Evolutionary conservation across 2,329 filamentous ascomycete genomes (phyloP).

Genomic region (Neofusicoccum umdonicola): DNA sequence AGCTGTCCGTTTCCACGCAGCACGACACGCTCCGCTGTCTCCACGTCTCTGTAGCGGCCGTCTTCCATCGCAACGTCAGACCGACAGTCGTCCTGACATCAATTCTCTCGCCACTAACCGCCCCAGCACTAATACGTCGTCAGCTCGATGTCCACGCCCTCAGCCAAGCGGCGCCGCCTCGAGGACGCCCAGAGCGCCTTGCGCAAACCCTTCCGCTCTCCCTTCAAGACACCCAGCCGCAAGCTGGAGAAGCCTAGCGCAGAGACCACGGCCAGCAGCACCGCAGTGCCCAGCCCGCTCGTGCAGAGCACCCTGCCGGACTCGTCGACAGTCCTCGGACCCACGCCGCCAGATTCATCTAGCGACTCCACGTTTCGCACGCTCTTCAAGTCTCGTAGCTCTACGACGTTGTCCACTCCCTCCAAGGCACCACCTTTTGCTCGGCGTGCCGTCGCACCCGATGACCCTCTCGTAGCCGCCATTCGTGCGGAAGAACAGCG

Average conservation of each 20-base stretch:
- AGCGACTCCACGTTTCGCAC: constrained; percentile 31
- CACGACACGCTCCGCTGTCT: not conserved
- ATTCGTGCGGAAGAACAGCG: constrained; percentile 4
- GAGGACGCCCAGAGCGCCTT: constrained; percentile 58
- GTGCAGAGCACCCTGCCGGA: constrained; percentile 2
- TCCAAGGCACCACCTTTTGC: constrained; percentile 15
- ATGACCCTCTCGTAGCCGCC: constrained; percentile 1
- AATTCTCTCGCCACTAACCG: constrained; percentile 7
- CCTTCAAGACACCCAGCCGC: constrained; percentile 50
- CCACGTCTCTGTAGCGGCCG: not conserved
- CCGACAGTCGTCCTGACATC: not conserved
- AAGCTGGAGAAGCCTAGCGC: not conserved
- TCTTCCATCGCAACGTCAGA: not conserved
- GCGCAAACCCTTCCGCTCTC: constrained; percentile 70
- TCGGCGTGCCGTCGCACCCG: not conserved
- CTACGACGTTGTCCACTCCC: constrained; percentile 18
- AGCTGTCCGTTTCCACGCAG: too few species aligned
- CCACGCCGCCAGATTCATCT: not conserved
- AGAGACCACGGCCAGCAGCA: not conserved
- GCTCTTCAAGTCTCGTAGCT: not conserved
- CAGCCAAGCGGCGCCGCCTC: constrained; percentile 63
- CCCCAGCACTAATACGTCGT: constrained; percentile 6
- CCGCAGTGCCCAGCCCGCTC: constrained; percentile 8
- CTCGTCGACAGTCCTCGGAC: not conserved
- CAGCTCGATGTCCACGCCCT: constrained; percentile 46